Evolutionary conservation across 2,329 filamentous ascomycete species (phyloP).

Genomic region (Trichoderma afroharzianum): DNA sequence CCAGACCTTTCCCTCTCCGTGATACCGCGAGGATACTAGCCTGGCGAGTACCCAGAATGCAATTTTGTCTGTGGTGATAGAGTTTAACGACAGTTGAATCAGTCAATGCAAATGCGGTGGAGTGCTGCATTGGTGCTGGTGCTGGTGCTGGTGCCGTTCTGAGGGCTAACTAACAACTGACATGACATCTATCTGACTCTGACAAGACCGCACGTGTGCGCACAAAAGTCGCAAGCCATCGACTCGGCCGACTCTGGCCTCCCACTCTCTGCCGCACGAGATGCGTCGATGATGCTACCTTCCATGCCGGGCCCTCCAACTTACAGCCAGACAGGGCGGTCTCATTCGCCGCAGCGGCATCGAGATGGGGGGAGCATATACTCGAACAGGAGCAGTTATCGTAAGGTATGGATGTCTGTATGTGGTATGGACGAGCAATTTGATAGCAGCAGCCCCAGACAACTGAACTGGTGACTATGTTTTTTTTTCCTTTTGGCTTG

Average conservation of each 20-base stretch:
- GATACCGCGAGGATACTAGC: neutral
- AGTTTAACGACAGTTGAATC: neutral
- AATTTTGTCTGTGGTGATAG: neutral
- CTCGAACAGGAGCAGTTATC: neutral
- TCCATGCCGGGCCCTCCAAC: constrained; percentile 10
- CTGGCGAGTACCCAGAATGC: neutral
- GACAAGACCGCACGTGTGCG: neutral
- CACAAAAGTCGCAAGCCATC: constrained; percentile 3
- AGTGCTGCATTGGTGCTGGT: neutral
- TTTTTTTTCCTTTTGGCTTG: neutral
- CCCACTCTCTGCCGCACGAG: neutral
- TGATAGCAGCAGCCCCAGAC: neutral
- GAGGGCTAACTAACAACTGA: neutral
- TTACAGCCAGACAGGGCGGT: neutral
- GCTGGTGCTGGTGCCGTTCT: neutral
- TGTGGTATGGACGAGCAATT: neutral
- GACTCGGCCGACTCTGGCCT: too few species aligned
- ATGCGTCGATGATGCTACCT: constrained; percentile 7
- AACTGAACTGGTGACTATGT: neutral
- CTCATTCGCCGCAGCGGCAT: neutral
- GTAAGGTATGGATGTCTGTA: neutral
- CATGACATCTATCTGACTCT: neutral
- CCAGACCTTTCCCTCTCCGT: neutral
- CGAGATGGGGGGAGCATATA: neutral
- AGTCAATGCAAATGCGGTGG: neutral